phyloP scores from a whole-genome alignment of 495 filamentous ascomycete species.

The Aspergillus homomorphus region DNA sequence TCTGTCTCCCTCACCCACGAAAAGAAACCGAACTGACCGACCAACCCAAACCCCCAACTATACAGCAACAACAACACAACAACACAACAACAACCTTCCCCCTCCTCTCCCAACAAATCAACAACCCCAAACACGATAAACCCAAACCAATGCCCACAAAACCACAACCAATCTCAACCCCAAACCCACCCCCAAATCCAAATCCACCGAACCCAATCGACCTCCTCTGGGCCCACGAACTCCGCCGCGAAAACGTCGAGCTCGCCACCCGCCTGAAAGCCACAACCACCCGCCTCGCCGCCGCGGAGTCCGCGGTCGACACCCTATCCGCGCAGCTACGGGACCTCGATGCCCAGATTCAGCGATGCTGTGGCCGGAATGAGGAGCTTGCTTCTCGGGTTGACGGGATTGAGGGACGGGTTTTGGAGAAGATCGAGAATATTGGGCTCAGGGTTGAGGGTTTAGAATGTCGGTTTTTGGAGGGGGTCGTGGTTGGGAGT shows the following conservation, averaged over 20 bases:
- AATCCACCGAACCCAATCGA: slow-evolving; percentile 14
- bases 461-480: no score
- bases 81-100: background rate
- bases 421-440: no score
- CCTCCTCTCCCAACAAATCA: background rate
- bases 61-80: no score
- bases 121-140: background rate
- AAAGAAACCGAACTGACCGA: no score
- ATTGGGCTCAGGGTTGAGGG: no score
- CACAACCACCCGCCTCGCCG: slow-evolving; percentile 9
- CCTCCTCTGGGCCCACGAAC: slow-evolving; percentile 36
- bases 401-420: background rate
- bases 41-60: no score
- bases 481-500: slow-evolving; percentile 5
- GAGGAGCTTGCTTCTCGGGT: no score
- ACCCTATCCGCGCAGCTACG: slow-evolving; percentile 8
- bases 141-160: background rate
- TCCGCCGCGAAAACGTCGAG: slow-evolving; percentile 33
- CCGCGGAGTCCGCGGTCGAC: background rate
- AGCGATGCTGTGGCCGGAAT: slow-evolving; percentile 8
- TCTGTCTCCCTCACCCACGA: no score
- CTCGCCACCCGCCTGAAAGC: slow-evolving; percentile 21
- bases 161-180: slow-evolving; percentile 5
- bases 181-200: slow-evolving; percentile 3
- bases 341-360: slow-evolving; percentile 6